Evolutionary conservation across 768 basidiomycete genomes (phyloP).

Genomic region (Russula virescens): DNA sequence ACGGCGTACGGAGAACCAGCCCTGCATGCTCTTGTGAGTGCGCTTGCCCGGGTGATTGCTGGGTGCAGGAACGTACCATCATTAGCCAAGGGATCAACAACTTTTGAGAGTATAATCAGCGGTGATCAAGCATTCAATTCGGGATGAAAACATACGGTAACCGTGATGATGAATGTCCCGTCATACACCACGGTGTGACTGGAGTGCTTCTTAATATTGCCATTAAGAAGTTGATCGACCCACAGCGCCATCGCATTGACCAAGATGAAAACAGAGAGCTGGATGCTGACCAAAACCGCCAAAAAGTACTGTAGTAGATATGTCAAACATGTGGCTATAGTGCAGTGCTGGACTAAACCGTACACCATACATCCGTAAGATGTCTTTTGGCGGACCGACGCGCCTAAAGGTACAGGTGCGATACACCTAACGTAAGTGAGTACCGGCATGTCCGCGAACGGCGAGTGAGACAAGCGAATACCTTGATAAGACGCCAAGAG

Average conservation of each 20-base stretch:
- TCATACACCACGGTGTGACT: constrained; percentile 39
- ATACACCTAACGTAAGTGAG: constrained; percentile 35
- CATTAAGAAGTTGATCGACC: constrained; percentile 48
- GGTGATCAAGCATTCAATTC: not conserved
- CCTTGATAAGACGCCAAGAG: constrained; percentile 43
- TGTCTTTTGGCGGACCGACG: constrained; percentile 46
- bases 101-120: constrained; percentile 26
- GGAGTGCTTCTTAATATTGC: constrained; percentile 41
- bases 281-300: constrained; percentile 48
- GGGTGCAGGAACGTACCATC: constrained; percentile 33
- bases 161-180: constrained; percentile 41
- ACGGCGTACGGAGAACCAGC: constrained; percentile 47
- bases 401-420: constrained; percentile 44
- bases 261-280: constrained; percentile 49
- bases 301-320: constrained; percentile 42
- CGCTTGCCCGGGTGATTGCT: not conserved
- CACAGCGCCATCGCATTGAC: constrained; percentile 48
- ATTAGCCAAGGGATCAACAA: constrained; percentile 48
- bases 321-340: not conserved
- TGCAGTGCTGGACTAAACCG: constrained; percentile 19
- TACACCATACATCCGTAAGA: constrained; percentile 49
- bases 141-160: constrained; percentile 34
- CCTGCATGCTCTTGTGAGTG: constrained; percentile 31
- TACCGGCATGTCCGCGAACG: not conserved
- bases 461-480: constrained; percentile 21